Evolutionary conservation across 305 asterid species (phyloP), one percentile per base, ranked within the genome.

Genomic region (Fraxinus velutina): DNA sequence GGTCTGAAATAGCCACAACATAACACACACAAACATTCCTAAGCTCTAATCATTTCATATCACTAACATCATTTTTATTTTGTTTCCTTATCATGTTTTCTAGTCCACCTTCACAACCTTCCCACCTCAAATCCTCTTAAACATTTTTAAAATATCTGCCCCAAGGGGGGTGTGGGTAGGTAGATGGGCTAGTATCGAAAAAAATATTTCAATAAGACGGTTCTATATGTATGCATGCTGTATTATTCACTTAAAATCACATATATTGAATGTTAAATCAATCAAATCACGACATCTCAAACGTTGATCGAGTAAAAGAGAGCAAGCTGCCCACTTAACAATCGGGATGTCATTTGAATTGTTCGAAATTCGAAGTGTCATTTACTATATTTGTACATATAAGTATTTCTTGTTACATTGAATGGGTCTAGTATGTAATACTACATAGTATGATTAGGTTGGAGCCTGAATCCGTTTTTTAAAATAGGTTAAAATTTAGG

Each of bases 21-120:
- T 15, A 50, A 1, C 62, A 15, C 62, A 50, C 62, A 50, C 22
- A 73, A 66, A 83, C 85, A 84, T 86, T 86, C 82, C 82, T 70
- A 7, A 33, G 22, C 74, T 0, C 62, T 47, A 81, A 84, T 86
- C 52, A 86, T 84, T 84, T 75, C 83, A 32, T 75, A 79, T 21
- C 12, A 50, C 83, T 52, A 74, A 68, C 74, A 68, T 68, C 74
- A 68, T 68, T 68, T 68, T 29, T 33, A 27, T 68, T 68, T 68
- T 68, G 74, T 68, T 68, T 68, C 74, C 74, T 68, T 29, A 74
- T 80, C 79, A 55, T 68, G 37, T 80, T 80, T n/a, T 75, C 73
- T 60, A 52, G 78, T 52, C 17, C 71, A 44, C 30, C 24, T 24
- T 21, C 21, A 64, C 39, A 68, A 27, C 21, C 60, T 82, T 47